phyloP scores from a whole-genome alignment of 331 rosid species.

The Pyrus hybrid region DNA sequence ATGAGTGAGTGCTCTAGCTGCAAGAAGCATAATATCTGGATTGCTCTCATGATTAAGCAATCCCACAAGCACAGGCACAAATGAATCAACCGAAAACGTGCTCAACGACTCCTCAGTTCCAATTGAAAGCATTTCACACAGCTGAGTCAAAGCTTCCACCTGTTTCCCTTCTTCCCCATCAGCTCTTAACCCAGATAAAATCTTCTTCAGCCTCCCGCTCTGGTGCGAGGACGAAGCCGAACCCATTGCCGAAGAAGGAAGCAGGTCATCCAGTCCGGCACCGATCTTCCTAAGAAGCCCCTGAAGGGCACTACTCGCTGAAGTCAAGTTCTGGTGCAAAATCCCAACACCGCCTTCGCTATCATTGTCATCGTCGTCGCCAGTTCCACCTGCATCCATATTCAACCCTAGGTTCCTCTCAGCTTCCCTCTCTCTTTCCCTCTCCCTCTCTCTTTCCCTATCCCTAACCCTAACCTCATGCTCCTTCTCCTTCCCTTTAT shows the following conservation, averaged over 20 bases:
- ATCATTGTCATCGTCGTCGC: conserved; percentile 75
- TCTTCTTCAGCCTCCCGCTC: conserved; percentile 88
- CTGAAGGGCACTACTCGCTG: conserved; percentile 97
- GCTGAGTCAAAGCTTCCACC: conserved; percentile 94
- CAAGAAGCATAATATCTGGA: conserved; percentile 96
- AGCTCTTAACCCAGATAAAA: conserved; percentile 73
- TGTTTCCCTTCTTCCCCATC: conserved; percentile 93
- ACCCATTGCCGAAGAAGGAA: conserved; percentile 74
- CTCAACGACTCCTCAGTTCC: conserved; percentile 96
- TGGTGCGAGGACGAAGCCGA: conserved; percentile 79
- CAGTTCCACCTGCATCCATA: conserved; percentile 49
- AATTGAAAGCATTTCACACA: conserved; percentile 92
- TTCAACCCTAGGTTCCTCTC: conserved; percentile 63
- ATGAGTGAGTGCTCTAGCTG: conserved; percentile 96
- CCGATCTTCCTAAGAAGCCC: conserved; percentile 92
- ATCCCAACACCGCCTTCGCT: conserved; percentile 82
- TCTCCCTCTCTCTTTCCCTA: conserved; percentile 38
- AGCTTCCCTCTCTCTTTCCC: conserved; percentile 29
- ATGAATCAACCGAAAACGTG: conserved; percentile 87
- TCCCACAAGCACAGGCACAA: conserved; percentile 92
- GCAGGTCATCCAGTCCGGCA: conserved; percentile 91
- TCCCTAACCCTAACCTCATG: conserved; percentile 82
- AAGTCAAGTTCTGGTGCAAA: conserved; percentile 72
- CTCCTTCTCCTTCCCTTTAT: conserved; percentile 91
- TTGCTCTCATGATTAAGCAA: conserved; percentile 93